phyloP scores from a whole-genome alignment of 177 flowering plant genomes.

The Tripterygium wilfordii region DNA sequence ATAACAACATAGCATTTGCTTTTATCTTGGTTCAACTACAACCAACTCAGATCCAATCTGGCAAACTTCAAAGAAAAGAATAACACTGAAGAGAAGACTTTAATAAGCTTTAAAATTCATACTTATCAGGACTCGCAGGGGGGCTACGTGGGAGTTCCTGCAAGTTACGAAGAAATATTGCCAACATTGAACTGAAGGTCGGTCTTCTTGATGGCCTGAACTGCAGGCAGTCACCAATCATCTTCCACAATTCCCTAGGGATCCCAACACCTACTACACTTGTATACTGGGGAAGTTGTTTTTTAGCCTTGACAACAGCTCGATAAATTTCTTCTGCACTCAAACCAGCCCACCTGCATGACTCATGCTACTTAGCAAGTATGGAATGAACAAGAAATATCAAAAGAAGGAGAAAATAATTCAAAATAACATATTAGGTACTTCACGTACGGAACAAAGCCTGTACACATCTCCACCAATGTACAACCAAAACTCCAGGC shows the following conservation, averaged over 20 bases:
- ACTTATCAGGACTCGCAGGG: constrained; percentile 93
- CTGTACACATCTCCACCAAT: constrained; percentile 99
- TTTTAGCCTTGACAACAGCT: constrained; percentile 70
- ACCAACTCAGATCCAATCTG: no score
- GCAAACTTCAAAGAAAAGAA: no score
- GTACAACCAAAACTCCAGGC: constrained; percentile 99
- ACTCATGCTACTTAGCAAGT: background rate
- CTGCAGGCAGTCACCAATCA: constrained; percentile 98
- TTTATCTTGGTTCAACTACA: no score
- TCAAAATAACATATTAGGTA: background rate
- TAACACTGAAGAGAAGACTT: background rate
- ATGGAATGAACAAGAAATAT: background rate
- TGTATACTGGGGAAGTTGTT: constrained; percentile 90
- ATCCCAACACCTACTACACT: constrained; percentile 97
- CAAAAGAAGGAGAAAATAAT: background rate
- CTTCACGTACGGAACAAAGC: constrained; percentile 83
- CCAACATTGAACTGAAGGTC: constrained; percentile 76
- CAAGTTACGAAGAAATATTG: constrained; percentile 84
- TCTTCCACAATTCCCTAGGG: constrained; percentile 97
- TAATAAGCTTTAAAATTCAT: constrained; percentile 14
- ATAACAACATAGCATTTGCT: no score
- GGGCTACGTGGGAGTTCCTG: constrained; percentile 94
- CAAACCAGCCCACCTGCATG: constrained; percentile 88
- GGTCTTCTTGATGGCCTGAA: constrained; percentile 88
- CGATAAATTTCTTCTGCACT: constrained; percentile 91